These are phyloP conservation scores for Aureobasidium sp. DNA, from an alignment of 2,329 filamentous ascomycete species.

Conservation along the genomic window DNA sequence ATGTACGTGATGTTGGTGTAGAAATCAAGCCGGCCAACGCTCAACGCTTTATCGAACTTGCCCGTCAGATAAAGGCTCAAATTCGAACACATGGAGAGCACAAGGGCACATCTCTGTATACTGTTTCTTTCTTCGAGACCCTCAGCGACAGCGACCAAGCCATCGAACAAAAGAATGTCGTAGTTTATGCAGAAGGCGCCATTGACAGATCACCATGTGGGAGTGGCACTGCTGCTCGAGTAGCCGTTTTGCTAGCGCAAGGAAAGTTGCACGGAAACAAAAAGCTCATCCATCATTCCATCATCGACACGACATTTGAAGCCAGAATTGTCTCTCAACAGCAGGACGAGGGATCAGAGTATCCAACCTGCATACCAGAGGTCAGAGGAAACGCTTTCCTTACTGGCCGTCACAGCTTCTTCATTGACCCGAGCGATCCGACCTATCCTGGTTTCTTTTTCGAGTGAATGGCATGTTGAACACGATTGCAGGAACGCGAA, in stretches of 20 bases:
- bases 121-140: conserved; percentile 15
- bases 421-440: conserved; percentile 9
- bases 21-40: conserved; percentile 5
- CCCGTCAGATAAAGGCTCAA: conserved; percentile 10
- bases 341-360: not conserved
- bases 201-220: conserved; percentile 38
- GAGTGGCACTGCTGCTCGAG: conserved; percentile 25
- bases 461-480: not conserved
- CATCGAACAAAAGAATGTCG: conserved; percentile 14
- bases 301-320: conserved; percentile 13
- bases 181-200: conserved; percentile 35
- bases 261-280: not conserved
- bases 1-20: not conserved
- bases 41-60: conserved; percentile 11
- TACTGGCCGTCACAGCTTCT: conserved; percentile 6
- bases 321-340: not conserved
- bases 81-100: not conserved
- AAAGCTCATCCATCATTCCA: conserved; percentile 10
- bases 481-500: not conserved
- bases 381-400: conserved; percentile 12
- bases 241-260: conserved; percentile 18
- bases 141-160: not conserved
- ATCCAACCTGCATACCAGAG: not conserved
- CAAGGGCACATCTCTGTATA: conserved; percentile 12
- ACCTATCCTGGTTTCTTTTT: conserved; percentile 14